These are phyloP conservation scores for Colletotrichum neosansevieriae DNA, from an alignment of 2,329 filamentous ascomycete genomes.

Conservation along the genomic window DNA sequence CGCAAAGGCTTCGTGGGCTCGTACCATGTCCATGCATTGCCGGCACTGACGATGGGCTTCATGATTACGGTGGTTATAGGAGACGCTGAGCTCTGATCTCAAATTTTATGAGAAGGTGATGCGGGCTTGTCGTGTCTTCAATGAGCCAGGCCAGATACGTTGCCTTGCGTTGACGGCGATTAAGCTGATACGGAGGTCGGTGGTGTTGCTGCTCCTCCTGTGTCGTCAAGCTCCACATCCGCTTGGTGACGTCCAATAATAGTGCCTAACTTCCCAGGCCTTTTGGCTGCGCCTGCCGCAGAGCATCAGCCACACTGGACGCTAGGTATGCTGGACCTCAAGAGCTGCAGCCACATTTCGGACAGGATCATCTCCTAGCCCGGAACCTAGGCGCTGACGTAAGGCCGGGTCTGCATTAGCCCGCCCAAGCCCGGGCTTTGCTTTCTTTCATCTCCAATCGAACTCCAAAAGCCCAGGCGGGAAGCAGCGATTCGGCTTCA, in stretches of 20 bases:
- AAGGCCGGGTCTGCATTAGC: background rate
- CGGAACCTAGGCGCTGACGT: too few species aligned
- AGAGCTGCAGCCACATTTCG: slow-evolving; percentile 14
- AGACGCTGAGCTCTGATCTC: background rate
- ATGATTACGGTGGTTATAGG: slow-evolving; percentile 65
- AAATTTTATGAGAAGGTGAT: slow-evolving; percentile 20
- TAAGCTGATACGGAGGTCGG: slow-evolving; percentile 23
- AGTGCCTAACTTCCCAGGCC: slow-evolving; percentile 31
- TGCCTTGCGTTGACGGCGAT: slow-evolving; percentile 23
- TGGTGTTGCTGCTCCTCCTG: slow-evolving; percentile 22
- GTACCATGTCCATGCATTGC: slow-evolving; percentile 97
- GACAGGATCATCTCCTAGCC: background rate
- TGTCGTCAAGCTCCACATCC: slow-evolving; percentile 29
- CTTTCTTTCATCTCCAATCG: background rate
- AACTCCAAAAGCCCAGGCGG: too few species aligned
- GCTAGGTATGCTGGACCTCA: too few species aligned
- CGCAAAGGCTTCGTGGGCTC: slow-evolving; percentile 46
- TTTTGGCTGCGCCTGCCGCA: too few species aligned
- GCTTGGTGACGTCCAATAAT: slow-evolving; percentile 36
- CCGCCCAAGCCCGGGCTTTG: too few species aligned
- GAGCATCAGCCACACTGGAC: background rate
- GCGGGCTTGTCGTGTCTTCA: slow-evolving; percentile 32
- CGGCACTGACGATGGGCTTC: slow-evolving; percentile 93
- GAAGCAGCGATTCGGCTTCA: too few species aligned
- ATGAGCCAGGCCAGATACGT: slow-evolving; percentile 5